A percentile compares a stretch with the other conserved stretches of the same genome.
Evolutionary conservation across 352 stramenopile genomes (phyloP).

Genomic region (Phytopythium kandeliae): DNA sequence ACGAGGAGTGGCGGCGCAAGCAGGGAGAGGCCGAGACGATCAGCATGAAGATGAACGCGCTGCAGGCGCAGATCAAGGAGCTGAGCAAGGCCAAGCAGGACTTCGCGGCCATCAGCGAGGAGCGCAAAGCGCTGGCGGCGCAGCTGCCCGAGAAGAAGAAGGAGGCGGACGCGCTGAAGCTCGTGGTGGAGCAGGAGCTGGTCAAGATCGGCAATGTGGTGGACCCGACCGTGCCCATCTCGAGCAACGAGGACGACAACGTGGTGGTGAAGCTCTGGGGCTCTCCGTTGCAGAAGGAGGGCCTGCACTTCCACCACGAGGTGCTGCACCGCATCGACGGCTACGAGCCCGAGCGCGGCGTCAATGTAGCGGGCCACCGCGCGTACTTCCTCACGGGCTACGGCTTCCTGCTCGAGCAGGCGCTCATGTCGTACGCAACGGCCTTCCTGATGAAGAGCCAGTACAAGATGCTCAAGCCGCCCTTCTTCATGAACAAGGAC

Average conservation of each 20-base stretch:
- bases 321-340: conserved; percentile 98
- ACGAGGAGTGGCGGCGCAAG: conserved; percentile 89
- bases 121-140: conserved; percentile 73
- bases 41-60: conserved; percentile 83
- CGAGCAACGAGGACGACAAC: conserved; percentile 97
- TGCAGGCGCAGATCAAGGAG: conserved; percentile 86
- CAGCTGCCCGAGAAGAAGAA: conserved; percentile 71
- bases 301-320: conserved; percentile 94
- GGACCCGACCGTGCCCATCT: conserved; percentile 93
- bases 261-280: conserved; percentile 89
- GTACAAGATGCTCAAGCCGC: conserved; percentile 98
- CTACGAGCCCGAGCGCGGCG: conserved; percentile 97
- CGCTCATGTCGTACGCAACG: conserved; percentile 98
- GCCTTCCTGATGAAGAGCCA: conserved; percentile 93
- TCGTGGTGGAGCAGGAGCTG: conserved; percentile 70
- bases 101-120: conserved; percentile 72
- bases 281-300: conserved; percentile 55
- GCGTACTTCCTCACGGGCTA: conserved; percentile 99
- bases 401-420: conserved; percentile 98
- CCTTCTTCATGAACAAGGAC: conserved; percentile 99
- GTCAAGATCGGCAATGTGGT: conserved; percentile 97
- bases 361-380: conserved; percentile 95
- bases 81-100: conserved; percentile 86
- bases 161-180: conserved; percentile 72
- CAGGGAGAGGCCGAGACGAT: conserved; percentile 81